phyloP scores from a whole-genome alignment of 805 yeast species.

The Yamadazyma kitorensis region DNA sequence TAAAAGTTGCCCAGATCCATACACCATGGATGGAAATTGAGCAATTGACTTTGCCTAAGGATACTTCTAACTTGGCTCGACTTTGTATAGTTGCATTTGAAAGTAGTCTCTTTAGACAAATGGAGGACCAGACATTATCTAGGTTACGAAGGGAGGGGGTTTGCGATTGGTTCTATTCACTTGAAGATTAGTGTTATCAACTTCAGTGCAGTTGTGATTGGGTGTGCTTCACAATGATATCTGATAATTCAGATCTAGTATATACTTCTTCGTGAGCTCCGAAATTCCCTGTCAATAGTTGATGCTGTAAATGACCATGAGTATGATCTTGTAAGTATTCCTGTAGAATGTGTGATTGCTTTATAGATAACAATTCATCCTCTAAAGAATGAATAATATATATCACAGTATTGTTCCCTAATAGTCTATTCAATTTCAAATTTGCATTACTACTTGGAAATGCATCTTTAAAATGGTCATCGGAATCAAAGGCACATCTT shows the following conservation, averaged over 20 bases:
- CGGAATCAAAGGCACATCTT: slow-evolving; percentile 48
- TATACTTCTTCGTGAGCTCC: slow-evolving; percentile 72
- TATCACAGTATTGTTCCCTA: slow-evolving; percentile 14
- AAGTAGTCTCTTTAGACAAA: too few species aligned
- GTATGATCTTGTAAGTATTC: slow-evolving; percentile 25
- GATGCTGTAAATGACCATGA: slow-evolving; percentile 8
- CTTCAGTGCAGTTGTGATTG: too few species aligned
- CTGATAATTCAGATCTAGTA: slow-evolving; percentile 36
- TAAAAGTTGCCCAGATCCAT: too few species aligned
- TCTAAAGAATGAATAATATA: slow-evolving; percentile 56
- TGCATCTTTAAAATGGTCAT: slow-evolving; percentile 20
- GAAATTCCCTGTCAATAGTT: slow-evolving; percentile 29
- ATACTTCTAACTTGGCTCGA: too few species aligned
- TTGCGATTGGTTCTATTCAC: too few species aligned
- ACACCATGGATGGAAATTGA: too few species aligned
- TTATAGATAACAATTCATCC: slow-evolving; percentile 61
- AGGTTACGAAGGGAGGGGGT: too few species aligned
- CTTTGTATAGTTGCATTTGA: too few species aligned
- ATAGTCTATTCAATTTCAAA: background rate
- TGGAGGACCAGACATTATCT: too few species aligned
- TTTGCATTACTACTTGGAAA: slow-evolving; percentile 7
- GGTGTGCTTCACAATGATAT: slow-evolving; percentile 10
- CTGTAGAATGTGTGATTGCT: slow-evolving; percentile 46
- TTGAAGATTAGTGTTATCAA: too few species aligned
- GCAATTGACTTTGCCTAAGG: too few species aligned